Evolutionary conservation across 1,284 basidiomycete genomes (phyloP).

Genomic region (Ceratobasidium sp.): DNA sequence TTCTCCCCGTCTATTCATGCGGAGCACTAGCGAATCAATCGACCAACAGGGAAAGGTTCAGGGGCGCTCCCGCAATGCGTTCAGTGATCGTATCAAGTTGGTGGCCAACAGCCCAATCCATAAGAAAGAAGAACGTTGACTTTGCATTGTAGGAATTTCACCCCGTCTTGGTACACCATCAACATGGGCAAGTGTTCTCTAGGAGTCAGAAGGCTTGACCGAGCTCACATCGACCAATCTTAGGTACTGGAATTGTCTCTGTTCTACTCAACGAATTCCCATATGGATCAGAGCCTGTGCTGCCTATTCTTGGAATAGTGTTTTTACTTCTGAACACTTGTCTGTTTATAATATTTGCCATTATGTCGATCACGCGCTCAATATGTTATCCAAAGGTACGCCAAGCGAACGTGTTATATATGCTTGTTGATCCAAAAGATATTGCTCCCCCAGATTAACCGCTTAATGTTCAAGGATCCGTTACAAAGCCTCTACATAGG

Average conservation of each 20-base stretch:
- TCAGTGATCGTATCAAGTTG: too few species aligned
- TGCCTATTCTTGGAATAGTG: background rate
- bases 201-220: background rate
- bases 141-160: background rate
- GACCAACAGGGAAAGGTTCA: too few species aligned
- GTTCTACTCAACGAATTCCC: background rate
- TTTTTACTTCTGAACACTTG: background rate
- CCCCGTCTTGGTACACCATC: slow-evolving; percentile 6
- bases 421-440: background rate
- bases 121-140: too few species aligned
- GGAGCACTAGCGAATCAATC: too few species aligned
- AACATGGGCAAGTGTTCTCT: background rate
- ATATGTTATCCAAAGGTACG: too few species aligned
- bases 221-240: background rate
- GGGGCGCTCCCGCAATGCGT: too few species aligned
- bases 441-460: background rate
- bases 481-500: slow-evolving; percentile 26
- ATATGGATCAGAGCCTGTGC: background rate
- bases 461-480: slow-evolving; percentile 8
- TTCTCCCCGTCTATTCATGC: too few species aligned
- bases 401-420: too few species aligned
- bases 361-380: too few species aligned
- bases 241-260: slow-evolving; percentile 11
- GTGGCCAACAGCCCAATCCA: too few species aligned
- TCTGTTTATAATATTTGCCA: too few species aligned